These are phyloP conservation scores for Pseudodiploospora longispora DNA, from an alignment of 2,329 filamentous ascomycete species.

Conservation along the genomic window DNA sequence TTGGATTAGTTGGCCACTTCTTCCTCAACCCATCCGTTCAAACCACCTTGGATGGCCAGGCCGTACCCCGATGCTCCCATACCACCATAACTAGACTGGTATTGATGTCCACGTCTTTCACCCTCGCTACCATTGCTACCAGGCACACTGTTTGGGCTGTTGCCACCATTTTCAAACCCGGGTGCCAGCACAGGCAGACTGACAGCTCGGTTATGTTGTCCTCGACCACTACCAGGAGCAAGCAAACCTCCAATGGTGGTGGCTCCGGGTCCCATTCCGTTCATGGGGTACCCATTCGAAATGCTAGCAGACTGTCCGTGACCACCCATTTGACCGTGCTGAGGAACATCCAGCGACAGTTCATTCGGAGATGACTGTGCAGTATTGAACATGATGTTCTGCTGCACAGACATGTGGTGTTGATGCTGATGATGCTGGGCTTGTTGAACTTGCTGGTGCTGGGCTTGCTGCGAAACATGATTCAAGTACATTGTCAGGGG, in stretches of 20 bases:
- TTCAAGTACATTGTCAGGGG: constrained; percentile 89
- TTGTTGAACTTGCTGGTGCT: constrained; percentile 51
- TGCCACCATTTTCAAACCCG: constrained; percentile 52
- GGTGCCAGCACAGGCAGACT: constrained; percentile 70
- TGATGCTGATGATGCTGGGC: constrained; percentile 58
- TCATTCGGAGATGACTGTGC: constrained; percentile 53
- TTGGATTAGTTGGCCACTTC: constrained; percentile 49
- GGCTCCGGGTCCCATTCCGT: constrained; percentile 44
- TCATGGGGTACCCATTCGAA: constrained; percentile 53
- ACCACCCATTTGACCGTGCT: constrained; percentile 51
- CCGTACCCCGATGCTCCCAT: constrained; percentile 51
- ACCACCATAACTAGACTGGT: constrained; percentile 55
- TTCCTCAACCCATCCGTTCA: constrained; percentile 63
- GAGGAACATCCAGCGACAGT: constrained; percentile 49
- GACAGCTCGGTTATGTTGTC: constrained; percentile 71
- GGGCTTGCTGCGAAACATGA: constrained; percentile 66
- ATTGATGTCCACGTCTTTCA: constrained; percentile 57
- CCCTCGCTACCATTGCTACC: constrained; percentile 39
- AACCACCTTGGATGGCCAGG: constrained; percentile 53
- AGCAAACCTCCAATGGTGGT: constrained; percentile 71
- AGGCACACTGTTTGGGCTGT: constrained; percentile 40
- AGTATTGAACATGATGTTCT: constrained; percentile 73
- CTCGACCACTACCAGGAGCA: constrained; percentile 56
- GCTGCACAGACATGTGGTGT: constrained; percentile 63
- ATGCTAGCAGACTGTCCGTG: constrained; percentile 61